Evolutionary conservation across 805 yeast genomes (phyloP).

Genomic region (Sugiyamaella americana): DNA sequence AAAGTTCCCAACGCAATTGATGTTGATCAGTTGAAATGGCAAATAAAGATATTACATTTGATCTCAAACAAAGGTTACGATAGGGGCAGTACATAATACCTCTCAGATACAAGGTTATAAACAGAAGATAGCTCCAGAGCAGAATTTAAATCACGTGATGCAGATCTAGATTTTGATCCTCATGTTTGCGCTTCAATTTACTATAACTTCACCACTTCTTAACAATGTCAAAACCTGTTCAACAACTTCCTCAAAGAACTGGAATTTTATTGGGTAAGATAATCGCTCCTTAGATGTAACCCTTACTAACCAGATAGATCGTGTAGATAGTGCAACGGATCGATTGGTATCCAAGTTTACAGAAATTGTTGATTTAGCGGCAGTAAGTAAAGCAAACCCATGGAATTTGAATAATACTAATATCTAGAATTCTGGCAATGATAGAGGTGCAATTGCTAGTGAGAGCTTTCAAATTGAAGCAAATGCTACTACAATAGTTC

Average conservation of each 20-base stretch:
- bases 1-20: too few species aligned
- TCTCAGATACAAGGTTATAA: too few species aligned
- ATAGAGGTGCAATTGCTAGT: conserved; percentile 32
- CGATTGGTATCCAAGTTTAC: conserved; percentile 23
- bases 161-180: too few species aligned
- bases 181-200: background rate
- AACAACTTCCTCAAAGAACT: conserved; percentile 20
- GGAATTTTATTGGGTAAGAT: conserved; percentile 19
- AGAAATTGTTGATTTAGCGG: conserved; percentile 25
- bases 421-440: conserved; percentile 28
- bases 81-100: too few species aligned
- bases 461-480: conserved; percentile 36
- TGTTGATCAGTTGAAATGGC: too few species aligned
- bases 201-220: background rate
- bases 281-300: background rate
- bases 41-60: too few species aligned
- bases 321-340: conserved; percentile 26
- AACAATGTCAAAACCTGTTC: conserved; percentile 11
- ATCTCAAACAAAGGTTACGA: too few species aligned
- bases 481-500: conserved; percentile 32
- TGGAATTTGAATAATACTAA: background rate
- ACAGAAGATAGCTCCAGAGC: too few species aligned
- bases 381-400: conserved; percentile 12
- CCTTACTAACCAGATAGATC: conserved; percentile 16
- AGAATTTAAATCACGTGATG: too few species aligned